Evolutionary conservation across 768 basidiomycete genomes (phyloP), one percentile per base, ranked within the genome.

Genomic region (Lactarius psammicola): DNA sequence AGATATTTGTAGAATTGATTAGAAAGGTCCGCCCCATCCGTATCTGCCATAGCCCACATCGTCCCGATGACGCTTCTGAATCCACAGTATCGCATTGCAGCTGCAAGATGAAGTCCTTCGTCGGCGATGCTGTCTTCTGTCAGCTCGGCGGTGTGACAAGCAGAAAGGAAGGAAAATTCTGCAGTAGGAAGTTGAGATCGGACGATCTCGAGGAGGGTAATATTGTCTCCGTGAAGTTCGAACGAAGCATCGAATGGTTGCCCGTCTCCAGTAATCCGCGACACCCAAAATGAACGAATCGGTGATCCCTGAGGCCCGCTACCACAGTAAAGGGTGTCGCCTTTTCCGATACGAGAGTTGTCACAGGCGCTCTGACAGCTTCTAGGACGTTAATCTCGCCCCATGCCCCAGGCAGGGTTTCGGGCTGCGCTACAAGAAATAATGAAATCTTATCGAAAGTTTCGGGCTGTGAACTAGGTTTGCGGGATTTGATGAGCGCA

Each of bases 251-350:
- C 18, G 6, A 42, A 42, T 1, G 40, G 40, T 42, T 42, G 1
- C 18, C 40, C 8, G 8, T 20, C 17, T 42, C 40, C 40, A 42
- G 17, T 42, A 20, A 20, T 6, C 40, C 18, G 18, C 20, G 40
- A 42, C 40, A 42, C 18, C 20, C 40, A 7, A 42, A 42, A 6
- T 42, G 40, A 7, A 7, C 1, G 7, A 42, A 42, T 8, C 7
- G 18, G 18, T 20, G 40, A 20, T 23, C 28, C 26, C 49, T 23
- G 23, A 51, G 49, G 23, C 49, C 11, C 5, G 8, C 49, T 7
- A 26, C 3, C 49, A 62, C 61, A 8, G 23, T n/a, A n/a, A n/a
- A n/a, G n/a, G n/a, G 54, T 3, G 62, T 63, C n/a, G 62, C 58
- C 38, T 1, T 42, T 28, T 11, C 51, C 15, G 36, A 54, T 2